A percentile compares a stretch with the other conserved stretches of the same genome.
These are phyloP conservation scores for Sinapis alba DNA, from an alignment of 441 rosid species.

Conservation along the genomic window DNA sequence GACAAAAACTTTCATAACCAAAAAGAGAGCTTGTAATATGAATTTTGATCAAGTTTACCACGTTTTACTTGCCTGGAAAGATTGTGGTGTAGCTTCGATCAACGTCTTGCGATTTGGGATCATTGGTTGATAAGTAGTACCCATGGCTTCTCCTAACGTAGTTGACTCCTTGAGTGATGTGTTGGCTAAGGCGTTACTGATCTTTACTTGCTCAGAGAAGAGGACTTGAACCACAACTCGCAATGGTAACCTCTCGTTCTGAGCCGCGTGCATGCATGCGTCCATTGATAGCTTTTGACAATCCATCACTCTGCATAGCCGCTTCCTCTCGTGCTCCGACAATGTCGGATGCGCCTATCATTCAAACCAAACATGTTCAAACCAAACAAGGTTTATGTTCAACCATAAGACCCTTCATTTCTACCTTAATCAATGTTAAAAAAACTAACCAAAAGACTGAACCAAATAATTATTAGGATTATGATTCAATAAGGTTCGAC, in stretches of 20 bases:
- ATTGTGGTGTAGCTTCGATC: constrained; percentile 86
- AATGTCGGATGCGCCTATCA: constrained; percentile 88
- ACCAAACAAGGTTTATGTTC: background rate
- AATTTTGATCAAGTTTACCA: background rate
- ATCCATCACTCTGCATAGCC: constrained; percentile 92
- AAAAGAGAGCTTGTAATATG: background rate
- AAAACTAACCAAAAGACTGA: background rate
- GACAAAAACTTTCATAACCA: background rate
- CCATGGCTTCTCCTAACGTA: constrained; percentile 47
- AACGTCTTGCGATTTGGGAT: constrained; percentile 75
- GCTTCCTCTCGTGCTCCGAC: constrained; percentile 93
- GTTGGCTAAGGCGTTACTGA: constrained; percentile 78
- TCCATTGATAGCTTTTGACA: constrained; percentile 96
- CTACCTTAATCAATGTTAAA: background rate
- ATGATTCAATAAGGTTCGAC: background rate
- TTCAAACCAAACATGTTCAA: background rate
- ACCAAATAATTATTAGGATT: background rate
- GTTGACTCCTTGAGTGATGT: constrained; percentile 60
- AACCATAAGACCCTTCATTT: background rate
- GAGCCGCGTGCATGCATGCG: constrained; percentile 97
- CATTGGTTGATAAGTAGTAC: constrained; percentile 69
- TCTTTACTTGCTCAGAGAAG: constrained; percentile 93
- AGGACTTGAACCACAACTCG: constrained; percentile 93
- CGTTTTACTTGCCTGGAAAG: constrained; percentile 69
- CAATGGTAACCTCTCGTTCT: constrained; percentile 86